Conservation (phyloP, 768 basidiomycete species). For the Serendipita vermifera region DNA sequence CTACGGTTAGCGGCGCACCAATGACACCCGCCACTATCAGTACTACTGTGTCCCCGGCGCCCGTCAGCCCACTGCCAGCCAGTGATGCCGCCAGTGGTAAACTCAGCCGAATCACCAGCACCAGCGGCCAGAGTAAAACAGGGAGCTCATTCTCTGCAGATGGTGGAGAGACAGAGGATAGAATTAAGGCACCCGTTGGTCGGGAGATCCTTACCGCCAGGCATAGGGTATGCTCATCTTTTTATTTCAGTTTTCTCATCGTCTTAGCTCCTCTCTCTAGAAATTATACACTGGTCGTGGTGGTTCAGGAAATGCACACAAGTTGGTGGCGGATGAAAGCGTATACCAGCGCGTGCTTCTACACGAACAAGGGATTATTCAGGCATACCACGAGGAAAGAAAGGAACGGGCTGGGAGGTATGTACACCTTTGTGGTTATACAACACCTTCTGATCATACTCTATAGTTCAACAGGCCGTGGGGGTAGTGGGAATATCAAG, state of each 20-base stretch:
- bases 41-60: too few species aligned
- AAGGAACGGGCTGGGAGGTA: neutral
- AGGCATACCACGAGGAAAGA: neutral
- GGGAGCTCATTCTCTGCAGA: too few species aligned
- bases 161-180: neutral
- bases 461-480: conserved; percentile 2
- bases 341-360: neutral
- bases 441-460: too few species aligned
- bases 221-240: conserved; percentile 5
- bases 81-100: too few species aligned
- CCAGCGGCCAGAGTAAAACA: too few species aligned
- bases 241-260: neutral
- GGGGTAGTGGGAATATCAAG: conserved; percentile 2
- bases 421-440: too few species aligned
- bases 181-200: neutral
- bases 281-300: conserved; percentile 3
- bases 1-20: too few species aligned
- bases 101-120: too few species aligned
- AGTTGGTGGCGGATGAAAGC: neutral
- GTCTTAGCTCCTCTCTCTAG: neutral
- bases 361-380: conserved; percentile 2
- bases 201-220: conserved; percentile 1
- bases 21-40: too few species aligned
- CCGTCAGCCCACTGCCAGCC: too few species aligned
- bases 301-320: conserved; percentile 2